A percentile compares a stretch with the other conserved stretches of the same genome.
These are phyloP conservation scores for Tagetes erecta DNA, from an alignment of 129 eudicot genomes.

Conservation along the genomic window DNA sequence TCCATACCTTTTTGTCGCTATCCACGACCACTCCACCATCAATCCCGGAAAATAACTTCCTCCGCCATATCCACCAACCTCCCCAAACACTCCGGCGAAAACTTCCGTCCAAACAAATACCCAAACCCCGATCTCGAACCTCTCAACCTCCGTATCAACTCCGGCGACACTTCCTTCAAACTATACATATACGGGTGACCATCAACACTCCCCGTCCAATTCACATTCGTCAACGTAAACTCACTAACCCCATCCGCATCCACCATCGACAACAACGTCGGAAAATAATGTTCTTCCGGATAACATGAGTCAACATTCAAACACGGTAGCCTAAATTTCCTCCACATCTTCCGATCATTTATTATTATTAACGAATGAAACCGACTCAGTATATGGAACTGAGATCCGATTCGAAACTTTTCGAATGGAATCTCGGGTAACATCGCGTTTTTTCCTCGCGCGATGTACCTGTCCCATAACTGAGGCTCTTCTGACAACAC, in stretches of 20 bases:
- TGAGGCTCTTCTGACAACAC: conserved; percentile 50
- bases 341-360: conserved; percentile 59
- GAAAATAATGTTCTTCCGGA: conserved; percentile 88
- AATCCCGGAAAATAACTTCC: conserved; percentile 52
- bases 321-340: conserved; percentile 66
- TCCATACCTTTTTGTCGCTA: conserved; percentile 25
- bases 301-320: conserved; percentile 60
- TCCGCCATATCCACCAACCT: conserved; percentile 53
- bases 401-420: conserved; percentile 68
- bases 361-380: conserved; percentile 48
- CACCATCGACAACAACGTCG: conserved; percentile 77
- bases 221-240: conserved; percentile 67
- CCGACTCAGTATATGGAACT: conserved; percentile 54
- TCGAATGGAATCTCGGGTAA: conserved; percentile 67
- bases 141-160: conserved; percentile 46
- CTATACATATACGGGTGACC: conserved; percentile 72
- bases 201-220: conserved; percentile 64
- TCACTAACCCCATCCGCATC: conserved; percentile 61
- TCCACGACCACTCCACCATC: conserved; percentile 25
- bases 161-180: conserved; percentile 55
- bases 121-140: conserved; percentile 51
- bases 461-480: conserved; percentile 58
- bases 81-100: conserved; percentile 67
- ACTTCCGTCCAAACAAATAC: conserved; percentile 68
- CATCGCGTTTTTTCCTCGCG: conserved; percentile 62